Evolutionary conservation across 73 alveolate genomes (phyloP).

Genomic region (Blepharisma japonicum): DNA sequence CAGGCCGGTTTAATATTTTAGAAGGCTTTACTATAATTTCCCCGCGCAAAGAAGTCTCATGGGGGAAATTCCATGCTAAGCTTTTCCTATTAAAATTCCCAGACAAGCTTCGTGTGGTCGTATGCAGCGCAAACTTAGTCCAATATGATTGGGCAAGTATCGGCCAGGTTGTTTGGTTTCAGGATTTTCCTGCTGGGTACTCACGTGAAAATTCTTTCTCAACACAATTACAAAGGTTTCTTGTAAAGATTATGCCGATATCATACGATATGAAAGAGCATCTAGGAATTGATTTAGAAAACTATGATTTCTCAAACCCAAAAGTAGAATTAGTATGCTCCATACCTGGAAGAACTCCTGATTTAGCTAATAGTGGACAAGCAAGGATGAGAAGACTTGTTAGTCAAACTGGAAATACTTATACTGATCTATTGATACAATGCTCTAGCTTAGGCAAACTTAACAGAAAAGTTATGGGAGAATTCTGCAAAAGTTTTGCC

Average conservation of each 20-base stretch:
- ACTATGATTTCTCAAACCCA: slow-evolving; percentile 49
- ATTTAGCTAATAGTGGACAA: slow-evolving; percentile 4
- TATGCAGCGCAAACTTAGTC: slow-evolving; percentile 78
- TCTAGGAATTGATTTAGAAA: slow-evolving; percentile 29
- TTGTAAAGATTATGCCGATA: slow-evolving; percentile 33
- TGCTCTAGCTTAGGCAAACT: neutral
- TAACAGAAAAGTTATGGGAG: neutral
- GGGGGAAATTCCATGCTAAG: slow-evolving; percentile 70
- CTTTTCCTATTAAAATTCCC: slow-evolving; percentile 76
- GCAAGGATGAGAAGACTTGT: slow-evolving; percentile 32
- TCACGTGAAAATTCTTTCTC: neutral
- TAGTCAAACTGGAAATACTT: slow-evolving; percentile 11
- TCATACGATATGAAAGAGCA: neutral
- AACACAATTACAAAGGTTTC: neutral
- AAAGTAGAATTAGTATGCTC: slow-evolving; percentile 41
- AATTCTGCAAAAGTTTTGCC: neutral
- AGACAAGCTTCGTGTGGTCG: slow-evolving; percentile 68
- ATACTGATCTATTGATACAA: neutral
- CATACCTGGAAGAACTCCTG: slow-evolving; percentile 43
- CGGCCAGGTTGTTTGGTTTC: slow-evolving; percentile 86
- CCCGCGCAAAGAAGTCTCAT: neutral
- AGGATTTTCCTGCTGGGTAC: slow-evolving; percentile 60
- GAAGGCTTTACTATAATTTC: neutral
- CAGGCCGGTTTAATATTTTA: neutral
- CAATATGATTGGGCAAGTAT: slow-evolving; percentile 80